Percentiles rank a stretch among this genome's conserved stretches.
These are phyloP conservation scores for Marsdenia floribunda DNA, from an alignment of 257 asterid genomes.

Conservation along the genomic window DNA sequence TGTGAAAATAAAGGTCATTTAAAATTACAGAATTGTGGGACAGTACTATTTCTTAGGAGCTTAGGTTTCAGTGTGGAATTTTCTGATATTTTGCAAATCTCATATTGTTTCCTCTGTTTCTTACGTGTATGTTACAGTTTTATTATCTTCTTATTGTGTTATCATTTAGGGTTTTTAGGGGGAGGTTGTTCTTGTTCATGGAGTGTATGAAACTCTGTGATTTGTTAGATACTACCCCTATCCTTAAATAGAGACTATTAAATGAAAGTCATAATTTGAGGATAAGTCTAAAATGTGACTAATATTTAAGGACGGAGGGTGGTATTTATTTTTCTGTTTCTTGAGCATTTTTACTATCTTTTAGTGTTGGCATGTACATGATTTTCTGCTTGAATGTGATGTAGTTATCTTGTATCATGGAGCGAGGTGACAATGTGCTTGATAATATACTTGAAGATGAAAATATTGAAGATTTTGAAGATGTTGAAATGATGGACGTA, in stretches of 20 bases:
- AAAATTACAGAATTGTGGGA: too few species aligned
- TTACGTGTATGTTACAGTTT: too few species aligned
- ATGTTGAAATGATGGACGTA: slow-evolving; percentile 77
- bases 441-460: slow-evolving; percentile 55
- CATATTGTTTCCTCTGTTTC: background rate
- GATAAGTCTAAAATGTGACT: too few species aligned
- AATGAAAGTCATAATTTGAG: too few species aligned
- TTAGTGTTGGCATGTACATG: background rate
- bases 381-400: background rate
- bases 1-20: too few species aligned
- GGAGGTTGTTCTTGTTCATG: background rate
- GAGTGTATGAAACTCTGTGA: background rate
- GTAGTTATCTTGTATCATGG: slow-evolving; percentile 19
- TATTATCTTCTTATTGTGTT: background rate
- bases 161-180: background rate
- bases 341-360: background rate
- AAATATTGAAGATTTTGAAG: slow-evolving; percentile 49
- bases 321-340: background rate
- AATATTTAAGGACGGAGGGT: too few species aligned
- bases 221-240: background rate
- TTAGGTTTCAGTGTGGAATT: background rate
- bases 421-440: slow-evolving; percentile 35
- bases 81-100: background rate
- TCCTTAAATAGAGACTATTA: too few species aligned
- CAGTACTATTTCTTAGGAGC: background rate